Evolutionary conservation across 2,329 filamentous ascomycete species (phyloP).

Genomic region (Chalaropsis ovoidea): DNA sequence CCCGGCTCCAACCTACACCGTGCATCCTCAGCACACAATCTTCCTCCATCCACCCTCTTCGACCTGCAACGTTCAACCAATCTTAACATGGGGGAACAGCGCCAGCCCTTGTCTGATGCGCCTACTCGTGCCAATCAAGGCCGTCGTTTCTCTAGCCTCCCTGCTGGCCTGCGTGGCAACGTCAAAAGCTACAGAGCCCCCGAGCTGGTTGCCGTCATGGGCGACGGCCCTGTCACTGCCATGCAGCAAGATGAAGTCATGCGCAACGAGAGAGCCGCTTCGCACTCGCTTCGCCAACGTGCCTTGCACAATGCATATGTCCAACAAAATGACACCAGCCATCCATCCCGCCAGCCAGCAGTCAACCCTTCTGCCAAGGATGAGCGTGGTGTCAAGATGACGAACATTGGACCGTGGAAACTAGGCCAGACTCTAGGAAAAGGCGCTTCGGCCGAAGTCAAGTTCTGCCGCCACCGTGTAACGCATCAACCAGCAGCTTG

Average conservation of each 20-base stretch:
- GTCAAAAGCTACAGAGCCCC: conserved; percentile 23
- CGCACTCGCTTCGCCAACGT: conserved; percentile 18
- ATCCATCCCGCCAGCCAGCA: background rate
- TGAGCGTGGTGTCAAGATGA: conserved; percentile 50
- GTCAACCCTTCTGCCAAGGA: conserved; percentile 29
- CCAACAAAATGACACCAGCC: background rate
- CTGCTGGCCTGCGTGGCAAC: conserved; percentile 15
- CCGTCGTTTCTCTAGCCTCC: conserved; percentile 21
- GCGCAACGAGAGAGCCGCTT: conserved; percentile 13
- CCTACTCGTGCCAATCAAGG: conserved; percentile 11
- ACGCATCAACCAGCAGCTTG: conserved; percentile 79
- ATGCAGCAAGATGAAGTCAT: conserved; percentile 22
- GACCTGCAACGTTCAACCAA: background rate
- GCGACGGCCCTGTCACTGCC: conserved; percentile 14
- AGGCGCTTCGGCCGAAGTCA: conserved; percentile 79
- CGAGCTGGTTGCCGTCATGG: conserved; percentile 21
- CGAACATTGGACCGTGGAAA: conserved; percentile 87
- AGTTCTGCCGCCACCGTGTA: conserved; percentile 67
- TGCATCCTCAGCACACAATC: background rate
- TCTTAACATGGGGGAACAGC: conserved; percentile 3
- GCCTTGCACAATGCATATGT: conserved; percentile 21
- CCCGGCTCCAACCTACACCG: too few species aligned
- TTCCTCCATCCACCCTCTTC: background rate
- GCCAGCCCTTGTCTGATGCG: conserved; percentile 12
- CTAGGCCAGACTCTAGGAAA: conserved; percentile 80